Evolutionary conservation across 345 rosid genomes (phyloP), one percentile per base, ranked within the genome.

Genomic region (Chamaenerion angustifolium): DNA sequence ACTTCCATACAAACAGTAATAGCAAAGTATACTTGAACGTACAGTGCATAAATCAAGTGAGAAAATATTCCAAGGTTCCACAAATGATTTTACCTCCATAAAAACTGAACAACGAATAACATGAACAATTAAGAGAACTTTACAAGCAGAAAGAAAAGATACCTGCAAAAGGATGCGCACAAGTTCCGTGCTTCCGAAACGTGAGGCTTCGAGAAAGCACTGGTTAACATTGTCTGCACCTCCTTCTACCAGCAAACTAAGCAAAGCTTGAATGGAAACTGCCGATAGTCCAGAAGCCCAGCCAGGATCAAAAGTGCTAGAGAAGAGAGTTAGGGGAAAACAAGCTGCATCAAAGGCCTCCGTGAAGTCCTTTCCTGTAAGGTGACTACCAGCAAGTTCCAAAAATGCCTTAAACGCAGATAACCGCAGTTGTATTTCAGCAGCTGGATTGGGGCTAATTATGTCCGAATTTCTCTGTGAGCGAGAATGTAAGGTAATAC

Each of bases 301-400:
- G 41, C 89, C 96, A 62, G 87, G 89, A 68, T 80, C 83, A 68
- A 92, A 92, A 11, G 94, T 79, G 61, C 85, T 75, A 52, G 97
- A 89, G 64, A 89, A 89, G 23, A 89, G 78, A 13, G 96, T 87
- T 16, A 86, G 82, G 11, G 98, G 98, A 60, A 92, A 92, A 73
- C 96, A 92, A 49, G 98, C 98, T 4, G 98, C 96, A 57, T 87
- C 98, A 72, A 92, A 92, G 16, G 96, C 98, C 76, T 92, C 98
- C 0, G 98, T 86, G 70, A 86, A 92, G 80, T 92, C 98, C 65
- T 86, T 92, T 58, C 98, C 98, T 0, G 95, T 78, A 31, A 92
- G 87, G 51, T 81, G 87, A 62, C 78, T 79, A 62, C 96, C 93
- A 1, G 87, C 87, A 50, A 86, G 79, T 71, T 92, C 96, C 56